Conservation (phyloP, 371 early-diverging fungal genomes). For the Rhizopus arrhizus region DNA sequence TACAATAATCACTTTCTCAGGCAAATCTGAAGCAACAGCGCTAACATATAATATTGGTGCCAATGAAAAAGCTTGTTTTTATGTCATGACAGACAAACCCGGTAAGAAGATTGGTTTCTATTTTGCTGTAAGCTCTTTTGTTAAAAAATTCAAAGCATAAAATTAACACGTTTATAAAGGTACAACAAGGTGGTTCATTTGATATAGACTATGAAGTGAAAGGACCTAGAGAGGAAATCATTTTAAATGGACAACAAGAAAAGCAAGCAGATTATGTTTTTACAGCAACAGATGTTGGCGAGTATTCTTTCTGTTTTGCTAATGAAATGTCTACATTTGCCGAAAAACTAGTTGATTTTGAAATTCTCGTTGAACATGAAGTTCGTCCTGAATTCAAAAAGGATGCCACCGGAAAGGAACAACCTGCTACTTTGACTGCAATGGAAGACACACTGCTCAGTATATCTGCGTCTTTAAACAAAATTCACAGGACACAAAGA, state of each 20-base stretch:
- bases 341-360: conserved; percentile 90
- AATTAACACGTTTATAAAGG: conserved; percentile 9
- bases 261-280: conserved; percentile 92
- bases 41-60: conserved; percentile 88
- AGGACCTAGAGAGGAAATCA: conserved; percentile 62
- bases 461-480: conserved; percentile 57
- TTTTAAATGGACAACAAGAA: conserved; percentile 78
- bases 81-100: conserved; percentile 65
- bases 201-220: conserved; percentile 87
- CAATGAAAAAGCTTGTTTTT: conserved; percentile 86
- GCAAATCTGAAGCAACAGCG: conserved; percentile 54
- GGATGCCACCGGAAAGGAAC: conserved; percentile 22
- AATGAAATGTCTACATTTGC: conserved; percentile 87
- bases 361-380: conserved; percentile 88
- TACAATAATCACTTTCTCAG: neutral
- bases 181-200: conserved; percentile 79
- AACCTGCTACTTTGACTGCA: conserved; percentile 54
- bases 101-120: conserved; percentile 92
- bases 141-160: neutral
- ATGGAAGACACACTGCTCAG: conserved; percentile 67
- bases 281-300: conserved; percentile 79
- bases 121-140: conserved; percentile 79
- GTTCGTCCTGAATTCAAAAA: conserved; percentile 32
- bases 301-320: conserved; percentile 91
- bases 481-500: conserved; percentile 75